Evolutionary conservation across 2,329 filamentous ascomycete species (phyloP).

Genomic region (Juglanconis sp.): DNA sequence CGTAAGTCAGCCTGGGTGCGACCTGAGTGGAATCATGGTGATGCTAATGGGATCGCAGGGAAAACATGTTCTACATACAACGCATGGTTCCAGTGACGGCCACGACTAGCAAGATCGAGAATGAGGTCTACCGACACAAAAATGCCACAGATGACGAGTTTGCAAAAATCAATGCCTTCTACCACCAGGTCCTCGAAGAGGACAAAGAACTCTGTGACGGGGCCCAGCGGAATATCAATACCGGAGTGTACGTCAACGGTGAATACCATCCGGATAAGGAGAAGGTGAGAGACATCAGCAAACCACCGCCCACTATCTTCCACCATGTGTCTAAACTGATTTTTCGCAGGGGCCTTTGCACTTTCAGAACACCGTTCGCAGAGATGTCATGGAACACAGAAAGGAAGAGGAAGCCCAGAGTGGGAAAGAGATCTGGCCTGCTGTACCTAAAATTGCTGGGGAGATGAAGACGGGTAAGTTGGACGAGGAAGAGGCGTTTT

Average conservation of each 20-base stretch:
- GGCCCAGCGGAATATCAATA: slow-evolving; percentile 48
- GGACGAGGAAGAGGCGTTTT: slow-evolving; percentile 11
- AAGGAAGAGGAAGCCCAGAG: slow-evolving; percentile 4
- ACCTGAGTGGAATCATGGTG: not conserved
- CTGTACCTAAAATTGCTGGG: not conserved
- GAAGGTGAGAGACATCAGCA: slow-evolving; percentile 26
- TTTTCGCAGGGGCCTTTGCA: slow-evolving; percentile 2
- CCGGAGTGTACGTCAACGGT: slow-evolving; percentile 48
- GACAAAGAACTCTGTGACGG: slow-evolving; percentile 49
- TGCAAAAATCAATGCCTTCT: slow-evolving; percentile 42
- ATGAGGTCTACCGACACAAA: slow-evolving; percentile 50
- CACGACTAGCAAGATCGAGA: slow-evolving; percentile 41
- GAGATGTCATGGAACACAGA: slow-evolving; percentile 9
- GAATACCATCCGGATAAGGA: slow-evolving; percentile 51
- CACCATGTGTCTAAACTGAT: not conserved
- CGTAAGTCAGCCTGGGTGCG: slow-evolving; percentile 27
- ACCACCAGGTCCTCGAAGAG: slow-evolving; percentile 49
- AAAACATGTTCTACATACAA: slow-evolving; percentile 50
- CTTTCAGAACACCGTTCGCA: slow-evolving; percentile 13
- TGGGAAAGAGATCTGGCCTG: slow-evolving; percentile 14
- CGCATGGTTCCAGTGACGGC: slow-evolving; percentile 45
- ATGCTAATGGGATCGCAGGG: slow-evolving; percentile 22
- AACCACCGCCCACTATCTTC: no score
- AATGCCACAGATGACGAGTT: slow-evolving; percentile 45
- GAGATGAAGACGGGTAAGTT: slow-evolving; percentile 11